phyloP scores from a whole-genome alignment of 208 protist genomes.

The Acanthamoeba royreba region DNA sequence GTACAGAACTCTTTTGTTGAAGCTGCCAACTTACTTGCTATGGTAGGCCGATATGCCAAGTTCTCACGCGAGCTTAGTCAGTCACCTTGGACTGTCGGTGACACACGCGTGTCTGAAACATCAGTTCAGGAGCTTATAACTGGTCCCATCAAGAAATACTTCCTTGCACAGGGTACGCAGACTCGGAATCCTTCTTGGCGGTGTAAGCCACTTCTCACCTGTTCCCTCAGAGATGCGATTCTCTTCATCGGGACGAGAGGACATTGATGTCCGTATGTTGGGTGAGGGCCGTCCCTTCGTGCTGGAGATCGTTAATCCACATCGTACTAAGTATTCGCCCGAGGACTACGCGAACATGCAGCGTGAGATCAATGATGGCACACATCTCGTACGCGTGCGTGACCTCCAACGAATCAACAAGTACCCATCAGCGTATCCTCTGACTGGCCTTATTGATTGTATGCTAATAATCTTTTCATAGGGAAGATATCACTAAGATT shows the following conservation, averaged over 20 bases:
- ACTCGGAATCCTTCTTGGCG: no score
- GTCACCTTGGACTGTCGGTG: slow-evolving; percentile 19
- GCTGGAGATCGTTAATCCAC: slow-evolving; percentile 71
- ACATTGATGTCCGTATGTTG: slow-evolving; percentile 80
- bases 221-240: slow-evolving; percentile 47
- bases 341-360: slow-evolving; percentile 35
- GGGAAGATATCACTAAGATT: slow-evolving; percentile 39
- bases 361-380: slow-evolving; percentile 47
- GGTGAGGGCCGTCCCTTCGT: slow-evolving; percentile 78
- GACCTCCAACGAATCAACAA: slow-evolving; percentile 68
- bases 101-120: not conserved
- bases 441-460: not conserved
- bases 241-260: slow-evolving; percentile 66
- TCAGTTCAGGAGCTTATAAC: slow-evolving; percentile 30
- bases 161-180: not conserved
- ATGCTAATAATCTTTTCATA: not conserved
- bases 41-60: slow-evolving; percentile 18
- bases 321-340: not conserved
- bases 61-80: slow-evolving; percentile 10
- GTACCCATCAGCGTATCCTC: not conserved
- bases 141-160: not conserved
- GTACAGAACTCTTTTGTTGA: not conserved
- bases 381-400: slow-evolving; percentile 39
- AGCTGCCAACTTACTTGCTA: not conserved
- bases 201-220: not conserved